These are phyloP conservation scores for Alternaria gaisen DNA, from an alignment of 2,329 filamentous ascomycete species.

Conservation along the genomic window DNA sequence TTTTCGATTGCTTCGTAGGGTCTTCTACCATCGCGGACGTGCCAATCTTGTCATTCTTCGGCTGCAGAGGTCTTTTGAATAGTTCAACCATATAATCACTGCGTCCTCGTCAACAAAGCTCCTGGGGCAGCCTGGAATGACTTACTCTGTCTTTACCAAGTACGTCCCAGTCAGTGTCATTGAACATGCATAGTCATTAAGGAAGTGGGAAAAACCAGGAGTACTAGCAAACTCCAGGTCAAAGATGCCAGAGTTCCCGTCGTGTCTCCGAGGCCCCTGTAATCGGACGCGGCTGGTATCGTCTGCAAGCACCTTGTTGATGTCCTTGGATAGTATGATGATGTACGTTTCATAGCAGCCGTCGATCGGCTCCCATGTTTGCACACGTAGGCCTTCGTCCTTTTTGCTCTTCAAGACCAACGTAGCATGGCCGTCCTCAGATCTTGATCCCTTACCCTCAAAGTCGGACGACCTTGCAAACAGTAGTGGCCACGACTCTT, in stretches of 20 bases:
- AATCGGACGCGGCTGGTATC: slow-evolving; percentile 30
- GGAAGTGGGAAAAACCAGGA: slow-evolving; percentile 20
- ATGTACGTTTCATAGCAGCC: slow-evolving; percentile 4
- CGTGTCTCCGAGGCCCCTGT: slow-evolving; percentile 14
- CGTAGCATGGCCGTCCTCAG: slow-evolving; percentile 3
- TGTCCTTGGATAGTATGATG: slow-evolving; percentile 15
- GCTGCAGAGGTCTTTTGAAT: slow-evolving; percentile 21
- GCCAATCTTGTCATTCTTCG: slow-evolving; percentile 23
- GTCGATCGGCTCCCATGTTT: slow-evolving; percentile 3
- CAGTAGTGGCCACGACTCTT: slow-evolving; percentile 23
- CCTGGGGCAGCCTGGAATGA: not conserved
- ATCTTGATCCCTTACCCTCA: not conserved
- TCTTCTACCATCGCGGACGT: slow-evolving; percentile 10
- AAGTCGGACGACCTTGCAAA: slow-evolving; percentile 30
- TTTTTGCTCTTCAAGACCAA: slow-evolving; percentile 7
- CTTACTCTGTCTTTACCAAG: slow-evolving; percentile 6
- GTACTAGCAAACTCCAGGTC: slow-evolving; percentile 35
- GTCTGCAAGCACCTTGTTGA: slow-evolving; percentile 29
- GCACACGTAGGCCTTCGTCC: slow-evolving; percentile 6
- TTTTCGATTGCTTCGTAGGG: not conserved
- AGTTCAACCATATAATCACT: slow-evolving; percentile 24
- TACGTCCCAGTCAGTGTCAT: not conserved
- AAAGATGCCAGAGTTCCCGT: slow-evolving; percentile 20
- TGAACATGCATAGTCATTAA: slow-evolving; percentile 4
- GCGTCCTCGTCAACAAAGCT: slow-evolving; percentile 5